These are phyloP conservation scores for Lactifluus volemus DNA, from an alignment of 768 basidiomycete species.

Conservation along the genomic window DNA sequence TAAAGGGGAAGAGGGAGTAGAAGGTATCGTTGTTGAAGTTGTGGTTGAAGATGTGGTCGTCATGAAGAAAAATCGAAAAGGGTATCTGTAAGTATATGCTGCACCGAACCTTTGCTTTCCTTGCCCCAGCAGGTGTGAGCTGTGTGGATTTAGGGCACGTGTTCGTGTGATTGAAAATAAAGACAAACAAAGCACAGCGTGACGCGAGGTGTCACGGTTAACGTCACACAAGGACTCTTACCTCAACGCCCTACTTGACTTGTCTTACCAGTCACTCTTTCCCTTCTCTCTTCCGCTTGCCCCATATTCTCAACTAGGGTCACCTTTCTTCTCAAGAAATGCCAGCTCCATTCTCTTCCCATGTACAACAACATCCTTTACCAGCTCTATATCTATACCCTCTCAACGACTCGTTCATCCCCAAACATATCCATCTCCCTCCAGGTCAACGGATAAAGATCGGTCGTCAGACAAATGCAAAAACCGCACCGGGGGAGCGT, in stretches of 20 bases:
- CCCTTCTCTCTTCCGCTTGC: background rate
- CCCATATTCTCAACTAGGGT: background rate
- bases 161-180: slow-evolving; percentile 7
- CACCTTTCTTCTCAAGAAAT: background rate
- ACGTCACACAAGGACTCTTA: too few species aligned
- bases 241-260: too few species aligned
- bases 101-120: background rate
- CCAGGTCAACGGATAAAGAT: slow-evolving; percentile 74
- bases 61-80: slow-evolving; percentile 1
- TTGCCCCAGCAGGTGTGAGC: background rate
- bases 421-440: slow-evolving; percentile 84
- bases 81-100: background rate
- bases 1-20: slow-evolving; percentile 38
- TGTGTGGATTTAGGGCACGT: background rate
- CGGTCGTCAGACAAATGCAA: slow-evolving; percentile 91
- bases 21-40: slow-evolving; percentile 7
- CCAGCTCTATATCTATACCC: slow-evolving; percentile 58
- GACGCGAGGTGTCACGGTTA: background rate
- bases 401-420: slow-evolving; percentile 87
- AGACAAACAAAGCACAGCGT: background rate
- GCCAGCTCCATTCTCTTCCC: slow-evolving; percentile 16
- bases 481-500: slow-evolving; percentile 84
- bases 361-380: slow-evolving; percentile 20
- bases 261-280: background rate
- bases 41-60: background rate